These are phyloP conservation scores for Fusarium buxicola DNA, from an alignment of 2,329 filamentous ascomycete genomes.

Conservation along the genomic window DNA sequence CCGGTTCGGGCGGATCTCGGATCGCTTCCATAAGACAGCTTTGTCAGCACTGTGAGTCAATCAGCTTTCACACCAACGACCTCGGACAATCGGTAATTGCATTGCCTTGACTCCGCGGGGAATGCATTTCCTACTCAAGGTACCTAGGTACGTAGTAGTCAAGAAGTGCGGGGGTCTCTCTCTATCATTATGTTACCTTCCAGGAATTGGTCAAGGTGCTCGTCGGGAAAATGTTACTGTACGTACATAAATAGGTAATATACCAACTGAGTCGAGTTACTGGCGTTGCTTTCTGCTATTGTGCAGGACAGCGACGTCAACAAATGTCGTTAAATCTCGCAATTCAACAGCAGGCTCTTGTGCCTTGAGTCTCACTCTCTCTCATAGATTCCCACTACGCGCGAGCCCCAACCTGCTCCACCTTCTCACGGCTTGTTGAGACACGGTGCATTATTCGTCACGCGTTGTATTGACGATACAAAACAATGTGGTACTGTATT, in stretches of 20 bases:
- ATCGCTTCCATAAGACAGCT: constrained; percentile 9
- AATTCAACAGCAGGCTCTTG: constrained; percentile 7
- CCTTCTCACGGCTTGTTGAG: constrained; percentile 21
- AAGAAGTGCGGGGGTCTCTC: constrained; percentile 26
- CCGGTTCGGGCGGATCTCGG: background rate
- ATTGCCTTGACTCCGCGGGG: constrained; percentile 11
- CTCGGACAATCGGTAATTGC: constrained; percentile 12
- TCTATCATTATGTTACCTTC: constrained; percentile 29
- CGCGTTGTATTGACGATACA: too few species aligned
- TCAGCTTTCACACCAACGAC: constrained; percentile 16
- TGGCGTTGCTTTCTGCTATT: background rate
- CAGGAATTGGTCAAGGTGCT: constrained; percentile 2
- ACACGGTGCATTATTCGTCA: too few species aligned
- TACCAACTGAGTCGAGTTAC: constrained; percentile 1
- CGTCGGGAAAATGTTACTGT: constrained; percentile 19
- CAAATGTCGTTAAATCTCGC: constrained; percentile 16
- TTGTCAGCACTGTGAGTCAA: constrained; percentile 36
- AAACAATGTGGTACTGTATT: constrained; percentile 1
- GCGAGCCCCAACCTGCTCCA: constrained; percentile 34
- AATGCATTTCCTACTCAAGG: background rate
- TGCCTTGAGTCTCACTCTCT: constrained; percentile 13
- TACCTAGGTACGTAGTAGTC: background rate
- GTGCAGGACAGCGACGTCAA: background rate
- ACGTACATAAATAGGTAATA: constrained; percentile 29
- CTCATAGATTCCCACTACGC: constrained; percentile 28